Percentiles rank a stretch among this genome's conserved stretches.
These are phyloP conservation scores for Spathaspora sp. DNA, from an alignment of 805 yeast genomes.

Conservation along the genomic window DNA sequence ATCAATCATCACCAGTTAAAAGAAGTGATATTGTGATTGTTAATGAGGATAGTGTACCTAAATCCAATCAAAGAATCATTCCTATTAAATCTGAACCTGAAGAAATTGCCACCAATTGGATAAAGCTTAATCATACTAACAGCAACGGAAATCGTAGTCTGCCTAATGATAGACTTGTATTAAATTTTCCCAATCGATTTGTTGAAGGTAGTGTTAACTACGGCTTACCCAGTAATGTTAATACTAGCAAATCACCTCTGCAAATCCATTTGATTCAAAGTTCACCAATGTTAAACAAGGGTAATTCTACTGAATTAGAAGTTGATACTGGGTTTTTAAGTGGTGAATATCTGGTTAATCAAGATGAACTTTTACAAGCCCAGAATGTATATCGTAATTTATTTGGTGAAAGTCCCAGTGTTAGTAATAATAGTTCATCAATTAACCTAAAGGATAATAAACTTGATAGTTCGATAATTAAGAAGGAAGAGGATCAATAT, in stretches of 20 bases:
- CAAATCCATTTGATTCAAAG: slow-evolving; percentile 5
- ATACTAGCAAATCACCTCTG: neutral
- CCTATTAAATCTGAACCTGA: neutral
- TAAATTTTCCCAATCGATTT: slow-evolving; percentile 1
- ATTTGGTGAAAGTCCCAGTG: slow-evolving; percentile 7
- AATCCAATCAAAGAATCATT: neutral
- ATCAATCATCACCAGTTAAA: slow-evolving; percentile 1
- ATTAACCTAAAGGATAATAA: neutral
- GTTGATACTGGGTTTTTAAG: slow-evolving; percentile 19
- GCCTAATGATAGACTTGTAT: neutral
- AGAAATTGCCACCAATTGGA: neutral
- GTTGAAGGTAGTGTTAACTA: neutral
- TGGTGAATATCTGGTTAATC: slow-evolving; percentile 12
- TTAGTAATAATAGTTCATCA: neutral
- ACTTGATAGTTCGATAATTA: neutral
- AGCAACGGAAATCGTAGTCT: neutral
- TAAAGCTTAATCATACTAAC: neutral
- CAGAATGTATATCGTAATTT: slow-evolving; percentile 7
- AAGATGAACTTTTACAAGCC: slow-evolving; percentile 4
- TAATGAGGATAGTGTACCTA: slow-evolving; percentile 3
- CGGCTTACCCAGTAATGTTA: neutral
- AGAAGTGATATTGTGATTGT: slow-evolving; percentile 3
- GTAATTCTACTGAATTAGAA: slow-evolving; percentile 11
- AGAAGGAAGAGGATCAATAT: neutral
- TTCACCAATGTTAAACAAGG: slow-evolving; percentile 12